A percentile compares a stretch with the other conserved stretches of the same genome.
Conservation (phyloP, 257 asterid genomes). For the Fraxinus cuspidata region DNA sequence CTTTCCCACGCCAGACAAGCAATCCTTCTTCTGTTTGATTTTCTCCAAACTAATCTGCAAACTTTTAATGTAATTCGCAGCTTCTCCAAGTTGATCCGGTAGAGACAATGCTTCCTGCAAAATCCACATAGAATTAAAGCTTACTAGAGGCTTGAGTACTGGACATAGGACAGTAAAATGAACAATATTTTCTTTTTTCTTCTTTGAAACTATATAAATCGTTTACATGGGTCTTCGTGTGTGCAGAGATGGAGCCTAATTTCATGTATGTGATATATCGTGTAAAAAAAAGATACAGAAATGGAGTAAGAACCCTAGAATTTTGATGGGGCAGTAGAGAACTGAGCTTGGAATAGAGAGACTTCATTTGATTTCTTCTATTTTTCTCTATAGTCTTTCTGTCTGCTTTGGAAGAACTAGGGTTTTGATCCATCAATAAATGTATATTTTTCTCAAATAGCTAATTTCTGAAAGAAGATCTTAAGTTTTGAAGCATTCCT, state of each 20-base stretch:
- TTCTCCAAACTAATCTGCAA: slow-evolving; percentile 51
- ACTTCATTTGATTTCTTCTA: slow-evolving; percentile 66
- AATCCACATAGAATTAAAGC: neutral
- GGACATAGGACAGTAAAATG: too few species aligned
- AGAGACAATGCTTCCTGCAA: slow-evolving; percentile 48
- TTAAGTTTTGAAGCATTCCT: slow-evolving; percentile 1
- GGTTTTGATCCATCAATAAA: slow-evolving; percentile 40
- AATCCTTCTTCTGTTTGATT: slow-evolving; percentile 52
- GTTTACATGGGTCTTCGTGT: too few species aligned
- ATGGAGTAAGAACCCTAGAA: slow-evolving; percentile 44
- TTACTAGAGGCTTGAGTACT: too few species aligned
- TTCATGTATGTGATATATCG: neutral
- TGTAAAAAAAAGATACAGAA: neutral
- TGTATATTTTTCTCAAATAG: neutral
- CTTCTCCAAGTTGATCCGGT: slow-evolving; percentile 66
- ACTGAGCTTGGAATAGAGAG: slow-evolving; percentile 51
- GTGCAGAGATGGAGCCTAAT: too few species aligned
- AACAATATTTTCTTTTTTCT: neutral
- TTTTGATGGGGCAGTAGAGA: slow-evolving; percentile 55
- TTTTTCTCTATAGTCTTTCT: slow-evolving; percentile 71
- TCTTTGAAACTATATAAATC: neutral
- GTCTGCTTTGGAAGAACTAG: slow-evolving; percentile 50
- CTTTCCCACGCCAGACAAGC: neutral
- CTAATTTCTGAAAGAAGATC: neutral
- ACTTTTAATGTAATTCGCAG: slow-evolving; percentile 58